These are phyloP conservation scores for Cenchrus purpureus DNA, from an alignment of 176 grass and related monocot genomes.

Conservation along the genomic window DNA sequence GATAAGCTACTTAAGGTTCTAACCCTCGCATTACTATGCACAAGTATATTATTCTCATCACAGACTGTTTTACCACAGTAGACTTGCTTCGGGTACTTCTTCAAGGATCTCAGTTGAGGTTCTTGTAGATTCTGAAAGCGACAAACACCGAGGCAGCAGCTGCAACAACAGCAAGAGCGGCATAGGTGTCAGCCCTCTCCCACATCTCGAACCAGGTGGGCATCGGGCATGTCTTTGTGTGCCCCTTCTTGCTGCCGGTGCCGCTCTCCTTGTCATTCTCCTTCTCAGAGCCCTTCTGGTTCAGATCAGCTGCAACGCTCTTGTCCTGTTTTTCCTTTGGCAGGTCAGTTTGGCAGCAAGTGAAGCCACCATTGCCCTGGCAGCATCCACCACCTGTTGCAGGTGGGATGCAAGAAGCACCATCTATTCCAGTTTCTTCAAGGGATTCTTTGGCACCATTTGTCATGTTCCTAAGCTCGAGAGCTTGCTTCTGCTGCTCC, in stretches of 20 bases:
- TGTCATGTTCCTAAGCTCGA: constrained; percentile 53
- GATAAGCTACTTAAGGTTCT: constrained; percentile 36
- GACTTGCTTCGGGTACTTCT: constrained; percentile 24
- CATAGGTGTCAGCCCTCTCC: constrained; percentile 80
- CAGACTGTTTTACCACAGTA: constrained; percentile 40
- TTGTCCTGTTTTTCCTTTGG: constrained; percentile 56
- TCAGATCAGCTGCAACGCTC: constrained; percentile 49
- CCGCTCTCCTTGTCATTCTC: constrained; percentile 38
- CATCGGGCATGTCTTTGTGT: constrained; percentile 62
- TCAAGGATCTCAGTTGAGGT: constrained; percentile 47
- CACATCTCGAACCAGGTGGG: constrained; percentile 90
- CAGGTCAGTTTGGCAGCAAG: constrained; percentile 70
- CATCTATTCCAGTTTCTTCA: constrained; percentile 40
- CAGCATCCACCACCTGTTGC: constrained; percentile 59
- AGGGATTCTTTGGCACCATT: constrained; percentile 50
- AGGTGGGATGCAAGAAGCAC: constrained; percentile 33
- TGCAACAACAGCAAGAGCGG: constrained; percentile 74
- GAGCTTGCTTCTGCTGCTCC: constrained; percentile 85
- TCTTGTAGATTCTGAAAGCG: constrained; percentile 85
- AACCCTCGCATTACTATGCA: constrained; percentile 47
- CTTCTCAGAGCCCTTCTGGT: constrained; percentile 41
- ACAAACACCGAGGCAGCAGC: constrained; percentile 69
- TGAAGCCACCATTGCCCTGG: constrained; percentile 57
- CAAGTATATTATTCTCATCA: constrained; percentile 52
- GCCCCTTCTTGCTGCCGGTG: constrained; percentile 43